A percentile compares a stretch with the other conserved stretches of the same genome.
Conservation (phyloP, 495 filamentous ascomycete species). For the Glutinoglossum americanum region DNA sequence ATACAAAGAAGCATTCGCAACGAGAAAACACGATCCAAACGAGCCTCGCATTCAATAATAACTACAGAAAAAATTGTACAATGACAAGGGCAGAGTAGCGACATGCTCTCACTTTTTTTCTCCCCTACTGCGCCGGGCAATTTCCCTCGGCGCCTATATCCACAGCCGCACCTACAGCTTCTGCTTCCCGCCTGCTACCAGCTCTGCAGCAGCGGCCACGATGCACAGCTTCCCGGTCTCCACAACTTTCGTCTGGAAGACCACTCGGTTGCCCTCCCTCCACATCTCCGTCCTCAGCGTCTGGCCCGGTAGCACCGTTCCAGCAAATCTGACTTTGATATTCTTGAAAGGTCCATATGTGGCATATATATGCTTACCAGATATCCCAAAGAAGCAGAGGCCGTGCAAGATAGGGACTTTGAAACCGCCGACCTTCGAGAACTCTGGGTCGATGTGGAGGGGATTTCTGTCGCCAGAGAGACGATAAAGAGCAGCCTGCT, state of each 20-base stretch:
- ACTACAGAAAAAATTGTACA: neutral
- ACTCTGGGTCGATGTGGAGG: constrained; percentile 84
- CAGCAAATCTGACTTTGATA: constrained; percentile 91
- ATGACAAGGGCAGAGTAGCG: neutral
- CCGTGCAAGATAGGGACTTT: constrained; percentile 89
- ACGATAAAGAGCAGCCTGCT: constrained; percentile 90
- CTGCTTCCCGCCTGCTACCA: constrained; percentile 31
- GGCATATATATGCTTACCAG: constrained; percentile 72
- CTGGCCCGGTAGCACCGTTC: constrained; percentile 80
- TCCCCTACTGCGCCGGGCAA: neutral
- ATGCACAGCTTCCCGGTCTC: constrained; percentile 94
- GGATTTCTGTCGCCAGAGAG: constrained; percentile 87
- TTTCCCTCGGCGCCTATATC: neutral
- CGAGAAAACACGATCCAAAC: too few relatives aligned
- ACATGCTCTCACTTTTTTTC: neutral
- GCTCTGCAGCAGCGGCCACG: constrained; percentile 67
- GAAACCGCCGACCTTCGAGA: constrained; percentile 90
- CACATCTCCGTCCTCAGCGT: constrained; percentile 95
- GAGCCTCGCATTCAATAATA: neutral
- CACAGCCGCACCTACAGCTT: constrained; percentile 27
- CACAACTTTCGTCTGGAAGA: constrained; percentile 86
- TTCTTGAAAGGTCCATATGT: constrained; percentile 74
- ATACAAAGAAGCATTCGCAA: neutral
- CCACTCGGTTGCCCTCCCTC: constrained; percentile 72
- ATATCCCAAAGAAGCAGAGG: constrained; percentile 83